Base-by-base conservation (phyloP, 2,329 filamentous ascomycete genomes). In the Trichoderma sp. region DNA sequence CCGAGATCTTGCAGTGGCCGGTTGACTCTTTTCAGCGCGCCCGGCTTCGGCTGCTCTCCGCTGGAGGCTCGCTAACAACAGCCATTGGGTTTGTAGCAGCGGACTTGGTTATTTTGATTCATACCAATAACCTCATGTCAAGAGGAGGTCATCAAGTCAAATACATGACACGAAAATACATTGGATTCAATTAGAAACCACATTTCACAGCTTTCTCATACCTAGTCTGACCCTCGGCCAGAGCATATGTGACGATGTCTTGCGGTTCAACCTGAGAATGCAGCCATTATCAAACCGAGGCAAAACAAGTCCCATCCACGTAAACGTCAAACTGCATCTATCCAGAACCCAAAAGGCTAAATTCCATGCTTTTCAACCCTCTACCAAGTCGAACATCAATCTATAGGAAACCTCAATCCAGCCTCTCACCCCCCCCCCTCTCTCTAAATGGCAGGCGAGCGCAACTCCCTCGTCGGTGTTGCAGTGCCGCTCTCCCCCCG, bases 401-500 rank as follows among this genome's bases (percentile, higher is more conserved):
- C 41, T 55, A 45, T 54, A 0, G 9, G 15, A 47, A 34, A 10
- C 21, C n/a, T n/a, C 28, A 17, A 24, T 3, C n/a, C 2, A 56
- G 5, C 3, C 5, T n/a, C 24, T 24, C 7, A 3, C 10, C 4
- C 34, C 10, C 28, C 28, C 7, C 21, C 2, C 2, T 30, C 30
- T 30, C 30, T 30, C 30, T 55, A 26, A 24, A 7, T 12, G 4
- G 2, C 51, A 39, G 63, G 21, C 64, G 54, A 66, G 21, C 64
- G 54, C 39, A 68, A 45, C 24, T 71, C 70, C 21, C 71, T 71
- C 19, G 73, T 78, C 5, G 83, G 83, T 62, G 82, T 85, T 15
- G 79, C 81, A 24, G 85, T 83, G 39, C 83, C 77, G 70, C 84
- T 86, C 64, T 83, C 82, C 55, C 75, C 76, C 41, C 75, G 78